Conservation (phyloP, 441 rosid genomes). For the Populus trichocarpa region DNA sequence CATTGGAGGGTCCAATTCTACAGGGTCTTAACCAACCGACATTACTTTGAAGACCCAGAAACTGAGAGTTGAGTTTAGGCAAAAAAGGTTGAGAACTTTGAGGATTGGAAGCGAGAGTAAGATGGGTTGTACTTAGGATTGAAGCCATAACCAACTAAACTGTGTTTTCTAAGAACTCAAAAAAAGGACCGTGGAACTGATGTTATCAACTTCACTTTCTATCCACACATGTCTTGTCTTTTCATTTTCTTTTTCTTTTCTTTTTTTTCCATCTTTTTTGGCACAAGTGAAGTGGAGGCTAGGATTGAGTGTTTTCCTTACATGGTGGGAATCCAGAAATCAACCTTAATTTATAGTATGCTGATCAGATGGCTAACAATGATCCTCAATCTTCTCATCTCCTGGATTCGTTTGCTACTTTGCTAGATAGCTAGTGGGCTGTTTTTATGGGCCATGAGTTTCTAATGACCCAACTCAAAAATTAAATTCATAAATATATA, state of each 20-base stretch:
- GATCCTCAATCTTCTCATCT: neutral
- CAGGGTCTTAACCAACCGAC: constrained; percentile 33
- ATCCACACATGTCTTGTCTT: constrained; percentile 16
- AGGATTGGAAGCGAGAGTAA: constrained; percentile 26
- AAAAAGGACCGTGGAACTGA: neutral
- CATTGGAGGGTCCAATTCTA: constrained; percentile 66
- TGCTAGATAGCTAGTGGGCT: neutral
- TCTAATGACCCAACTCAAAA: too few relatives aligned
- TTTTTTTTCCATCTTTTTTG: too few relatives aligned
- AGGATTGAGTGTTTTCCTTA: neutral
- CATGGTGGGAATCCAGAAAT: neutral
- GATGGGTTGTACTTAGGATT: constrained; percentile 40
- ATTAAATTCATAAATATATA: too few relatives aligned
- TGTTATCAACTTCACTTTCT: constrained; percentile 20
- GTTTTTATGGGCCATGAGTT: neutral
- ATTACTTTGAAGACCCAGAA: constrained; percentile 45
- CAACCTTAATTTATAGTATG: neutral
- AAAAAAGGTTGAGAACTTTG: constrained; percentile 26
- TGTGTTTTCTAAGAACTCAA: neutral
- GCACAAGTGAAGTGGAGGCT: neutral
- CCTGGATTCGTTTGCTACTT: neutral
- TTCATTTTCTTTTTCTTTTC: neutral
- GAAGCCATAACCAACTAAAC: constrained; percentile 48
- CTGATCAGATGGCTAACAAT: neutral
- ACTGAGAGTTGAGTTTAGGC: constrained; percentile 38